A percentile compares a stretch with the other conserved stretches of the same genome.
phyloP scores from a whole-genome alignment of 2,329 filamentous ascomycete species.

The Pezicula neosporulosa region DNA sequence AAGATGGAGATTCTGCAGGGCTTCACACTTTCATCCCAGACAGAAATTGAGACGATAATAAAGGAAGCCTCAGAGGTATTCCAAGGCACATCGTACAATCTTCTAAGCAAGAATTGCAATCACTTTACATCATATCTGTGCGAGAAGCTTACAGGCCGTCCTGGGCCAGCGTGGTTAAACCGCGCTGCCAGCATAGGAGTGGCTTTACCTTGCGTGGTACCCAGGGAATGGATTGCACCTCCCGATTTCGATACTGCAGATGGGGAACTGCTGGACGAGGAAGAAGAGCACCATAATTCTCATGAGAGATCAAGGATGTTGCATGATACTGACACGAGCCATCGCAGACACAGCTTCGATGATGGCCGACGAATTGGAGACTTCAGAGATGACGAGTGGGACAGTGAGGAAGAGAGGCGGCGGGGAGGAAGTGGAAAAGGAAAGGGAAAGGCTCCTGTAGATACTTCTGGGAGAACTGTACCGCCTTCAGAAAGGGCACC shows the following conservation, averaged over 20 bases:
- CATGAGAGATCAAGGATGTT: slow-evolving; percentile 60
- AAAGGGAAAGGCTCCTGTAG: slow-evolving; percentile 35
- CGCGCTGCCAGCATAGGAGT: slow-evolving; percentile 80
- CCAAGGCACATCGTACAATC: slow-evolving; percentile 72
- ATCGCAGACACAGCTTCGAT: slow-evolving; percentile 24
- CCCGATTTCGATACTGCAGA: slow-evolving; percentile 73
- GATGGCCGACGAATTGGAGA: slow-evolving; percentile 8
- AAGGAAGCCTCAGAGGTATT: slow-evolving; percentile 68
- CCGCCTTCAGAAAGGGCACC: slow-evolving; percentile 52
- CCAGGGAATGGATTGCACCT: slow-evolving; percentile 76
- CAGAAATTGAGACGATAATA: slow-evolving; percentile 70
- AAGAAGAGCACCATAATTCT: slow-evolving; percentile 41
- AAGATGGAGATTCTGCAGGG: slow-evolving; percentile 73
- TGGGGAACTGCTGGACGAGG: slow-evolving; percentile 58
- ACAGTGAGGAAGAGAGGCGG: slow-evolving; percentile 43
- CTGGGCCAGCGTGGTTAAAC: slow-evolving; percentile 75
- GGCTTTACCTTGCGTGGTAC: slow-evolving; percentile 77
- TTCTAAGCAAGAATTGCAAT: slow-evolving; percentile 83
- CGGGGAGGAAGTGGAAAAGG: slow-evolving; percentile 28
- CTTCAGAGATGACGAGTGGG: slow-evolving; percentile 32
- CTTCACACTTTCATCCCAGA: slow-evolving; percentile 65
- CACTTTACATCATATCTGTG: slow-evolving; percentile 81
- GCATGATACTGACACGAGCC: slow-evolving; percentile 24
- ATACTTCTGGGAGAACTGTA: slow-evolving; percentile 47
- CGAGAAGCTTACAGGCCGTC: slow-evolving; percentile 65